Percentiles rank a stretch among this genome's conserved stretches.
Conservation (phyloP, 441 rosid genomes). For the Gossypium schwendimanii region DNA sequence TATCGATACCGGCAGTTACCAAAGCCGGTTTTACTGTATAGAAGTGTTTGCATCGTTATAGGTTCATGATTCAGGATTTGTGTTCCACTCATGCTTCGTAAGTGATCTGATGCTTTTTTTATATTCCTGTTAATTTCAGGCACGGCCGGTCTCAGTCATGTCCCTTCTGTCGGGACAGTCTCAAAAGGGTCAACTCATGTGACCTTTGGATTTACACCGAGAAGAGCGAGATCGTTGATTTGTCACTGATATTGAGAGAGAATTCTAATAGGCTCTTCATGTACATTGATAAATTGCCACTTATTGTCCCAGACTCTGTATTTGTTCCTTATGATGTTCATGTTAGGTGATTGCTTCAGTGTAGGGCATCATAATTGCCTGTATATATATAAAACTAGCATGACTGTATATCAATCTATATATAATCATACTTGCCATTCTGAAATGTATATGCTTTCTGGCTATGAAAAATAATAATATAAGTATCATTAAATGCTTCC, state of each 20-base stretch:
- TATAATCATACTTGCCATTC: background rate
- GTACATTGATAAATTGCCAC: slow-evolving; percentile 70
- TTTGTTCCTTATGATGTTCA: slow-evolving; percentile 43
- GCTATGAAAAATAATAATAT: background rate
- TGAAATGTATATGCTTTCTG: slow-evolving; percentile 11
- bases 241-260: slow-evolving; percentile 42
- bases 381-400: slow-evolving; percentile 11
- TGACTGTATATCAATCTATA: background rate
- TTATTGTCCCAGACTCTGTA: slow-evolving; percentile 44
- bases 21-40: background rate
- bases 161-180: slow-evolving; percentile 77
- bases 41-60: background rate
- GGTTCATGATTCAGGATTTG: background rate
- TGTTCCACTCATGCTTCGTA: background rate
- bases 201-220: slow-evolving; percentile 75
- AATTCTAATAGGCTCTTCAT: slow-evolving; percentile 50
- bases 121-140: slow-evolving; percentile 35
- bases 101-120: background rate
- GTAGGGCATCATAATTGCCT: background rate
- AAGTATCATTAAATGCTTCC: too few species aligned
- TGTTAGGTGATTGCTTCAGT: slow-evolving; percentile 29
- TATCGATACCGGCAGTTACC: background rate
- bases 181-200: slow-evolving; percentile 59
- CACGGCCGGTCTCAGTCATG: slow-evolving; percentile 70
- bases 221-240: slow-evolving; percentile 40